phyloP scores from a whole-genome alignment of 2,329 filamentous ascomycete species.

The Whalleya microplaca region DNA sequence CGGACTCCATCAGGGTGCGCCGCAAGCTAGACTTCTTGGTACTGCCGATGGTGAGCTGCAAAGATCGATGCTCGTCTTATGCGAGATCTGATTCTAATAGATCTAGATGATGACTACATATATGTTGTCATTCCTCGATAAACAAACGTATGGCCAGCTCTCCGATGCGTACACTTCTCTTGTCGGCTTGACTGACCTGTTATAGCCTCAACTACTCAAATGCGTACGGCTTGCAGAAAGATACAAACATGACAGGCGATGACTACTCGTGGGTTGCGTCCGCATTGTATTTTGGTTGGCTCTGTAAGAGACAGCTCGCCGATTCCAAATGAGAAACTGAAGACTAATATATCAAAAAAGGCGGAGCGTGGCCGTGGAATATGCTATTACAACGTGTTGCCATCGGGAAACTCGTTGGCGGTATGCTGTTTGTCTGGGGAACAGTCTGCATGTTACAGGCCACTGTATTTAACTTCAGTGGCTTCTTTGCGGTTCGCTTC shows the following conservation, averaged over 20 bases:
- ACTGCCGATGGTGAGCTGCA: conserved; percentile 38
- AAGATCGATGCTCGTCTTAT: background rate
- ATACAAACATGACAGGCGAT: conserved; percentile 45
- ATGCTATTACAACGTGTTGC: conserved; percentile 46
- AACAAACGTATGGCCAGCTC: conserved; percentile 29
- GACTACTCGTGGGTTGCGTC: conserved; percentile 50
- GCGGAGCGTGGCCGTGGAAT: conserved; percentile 45
- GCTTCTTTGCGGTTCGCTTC: conserved; percentile 33
- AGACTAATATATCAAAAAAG: conserved; percentile 6
- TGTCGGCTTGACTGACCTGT: background rate
- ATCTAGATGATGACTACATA: conserved; percentile 41
- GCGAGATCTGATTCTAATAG: conserved; percentile 10
- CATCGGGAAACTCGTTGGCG: conserved; percentile 45
- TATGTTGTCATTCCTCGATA: conserved; percentile 41
- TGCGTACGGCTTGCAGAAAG: conserved; percentile 46
- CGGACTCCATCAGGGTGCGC: conserved; percentile 37
- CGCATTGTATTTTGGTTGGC: conserved; percentile 48
- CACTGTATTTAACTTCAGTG: conserved; percentile 29
- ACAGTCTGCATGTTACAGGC: conserved; percentile 33
- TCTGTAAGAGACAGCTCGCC: conserved; percentile 27
- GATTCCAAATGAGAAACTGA: background rate
- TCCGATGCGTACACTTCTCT: background rate
- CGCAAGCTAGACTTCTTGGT: conserved; percentile 43
- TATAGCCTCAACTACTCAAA: conserved; percentile 42
- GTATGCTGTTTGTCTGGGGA: conserved; percentile 50